Evolutionary conservation across 1,284 basidiomycete genomes (phyloP), one percentile per base, ranked within the genome.

Genomic region (Ganoderma boninense): DNA sequence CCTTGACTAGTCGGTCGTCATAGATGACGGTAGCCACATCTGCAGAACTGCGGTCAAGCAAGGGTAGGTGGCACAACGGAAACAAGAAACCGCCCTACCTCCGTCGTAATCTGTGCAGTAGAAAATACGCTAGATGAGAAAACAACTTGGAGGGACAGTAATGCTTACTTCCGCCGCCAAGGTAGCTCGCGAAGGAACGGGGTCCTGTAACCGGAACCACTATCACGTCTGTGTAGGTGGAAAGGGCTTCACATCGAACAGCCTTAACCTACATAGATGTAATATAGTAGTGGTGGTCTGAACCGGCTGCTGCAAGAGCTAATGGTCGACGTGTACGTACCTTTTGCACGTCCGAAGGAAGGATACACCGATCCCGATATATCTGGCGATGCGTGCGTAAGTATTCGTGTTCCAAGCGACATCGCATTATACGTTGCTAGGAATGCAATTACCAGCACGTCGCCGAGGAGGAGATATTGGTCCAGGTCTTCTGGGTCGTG

Each of bases 51-150:
- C 13, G 20, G 29, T 56, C 23, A 56, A 32, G n/a, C 49, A 10
- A 13, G 18, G 4, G 42, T 59, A 11, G n/a, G 13, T 16, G n/a
- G 38, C 23, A 6, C n/a, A 29, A 46, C 0, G 8, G 23, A 56
- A 56, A 11, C 4, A 64, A 43, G 2, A 64, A 64, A 32, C 32
- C 32, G 32, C 20, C 23, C 64, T 78, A 92, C 92, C 92, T 80
- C 92, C 92, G 74, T 93, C 92, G 79, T 89, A 89, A 76, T 93
- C 92, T 92, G 73, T 26, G 59, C 44, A 56, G 26, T 11, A 56
- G 13, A 42, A 43, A 32, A 32, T 32, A 32, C 3, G 7, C 7
- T 56, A 56, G n/a, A 7, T 29, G 6, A 70, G 23, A 67, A 35
- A 54, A 2, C 62, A 54, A n/a, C 29, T n/a, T 43, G 69, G 1